Evolutionary conservation across 2,329 filamentous ascomycete genomes (phyloP).

Genomic region (Fusarium dimerum): DNA sequence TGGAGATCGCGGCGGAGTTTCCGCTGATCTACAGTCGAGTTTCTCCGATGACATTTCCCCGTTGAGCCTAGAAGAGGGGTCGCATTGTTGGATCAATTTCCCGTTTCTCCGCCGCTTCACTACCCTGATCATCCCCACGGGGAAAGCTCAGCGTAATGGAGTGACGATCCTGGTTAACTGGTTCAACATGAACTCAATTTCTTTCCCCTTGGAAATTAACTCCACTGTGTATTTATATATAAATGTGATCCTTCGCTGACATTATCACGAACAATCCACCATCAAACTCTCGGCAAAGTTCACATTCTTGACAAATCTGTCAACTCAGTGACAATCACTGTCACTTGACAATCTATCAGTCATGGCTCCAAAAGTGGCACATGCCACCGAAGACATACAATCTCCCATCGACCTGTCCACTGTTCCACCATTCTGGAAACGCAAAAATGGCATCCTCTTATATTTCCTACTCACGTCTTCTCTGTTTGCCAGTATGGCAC

Average conservation of each 20-base stretch:
- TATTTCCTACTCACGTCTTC: constrained; percentile 47
- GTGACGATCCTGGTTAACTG: too few relatives aligned
- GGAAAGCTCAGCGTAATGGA: constrained; percentile 13
- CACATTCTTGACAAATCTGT: too few relatives aligned
- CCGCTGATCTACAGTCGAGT: not conserved
- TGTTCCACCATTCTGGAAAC: constrained; percentile 36
- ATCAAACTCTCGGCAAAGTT: too few relatives aligned
- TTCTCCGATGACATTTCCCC: constrained; percentile 9
- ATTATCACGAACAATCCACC: too few relatives aligned
- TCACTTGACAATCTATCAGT: not conserved
- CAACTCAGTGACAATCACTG: too few relatives aligned
- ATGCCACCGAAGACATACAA: constrained; percentile 31
- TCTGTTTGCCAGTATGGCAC: constrained; percentile 41
- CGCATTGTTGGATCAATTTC: too few relatives aligned
- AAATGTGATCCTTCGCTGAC: too few relatives aligned
- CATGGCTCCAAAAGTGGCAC: constrained; percentile 38
- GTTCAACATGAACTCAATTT: not conserved
- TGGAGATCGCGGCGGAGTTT: constrained; percentile 7
- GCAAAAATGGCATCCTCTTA: constrained; percentile 44
- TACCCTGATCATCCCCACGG: constrained; percentile 17
- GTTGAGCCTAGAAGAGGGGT: constrained; percentile 9
- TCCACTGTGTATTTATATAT: constrained; percentile 7
- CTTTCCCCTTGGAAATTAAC: not conserved
- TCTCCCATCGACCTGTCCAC: constrained; percentile 34
- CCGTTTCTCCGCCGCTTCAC: constrained; percentile 13